Percentiles rank a stretch among this genome's conserved stretches.
Conservation (phyloP, 2,329 filamentous ascomycete genomes). For the Cladophialophora immunda region DNA sequence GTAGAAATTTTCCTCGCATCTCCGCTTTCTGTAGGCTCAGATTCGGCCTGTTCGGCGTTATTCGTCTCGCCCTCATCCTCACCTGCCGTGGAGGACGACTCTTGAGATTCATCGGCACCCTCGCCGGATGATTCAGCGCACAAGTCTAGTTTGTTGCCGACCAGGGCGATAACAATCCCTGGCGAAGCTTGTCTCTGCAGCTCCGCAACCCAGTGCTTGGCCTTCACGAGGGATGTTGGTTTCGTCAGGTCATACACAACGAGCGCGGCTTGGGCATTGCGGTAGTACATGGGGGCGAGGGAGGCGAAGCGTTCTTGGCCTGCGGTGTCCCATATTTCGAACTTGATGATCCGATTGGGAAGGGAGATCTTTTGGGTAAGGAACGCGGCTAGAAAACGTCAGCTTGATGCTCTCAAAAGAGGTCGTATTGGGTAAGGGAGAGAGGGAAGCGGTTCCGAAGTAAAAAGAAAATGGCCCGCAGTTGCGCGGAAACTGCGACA, state of each 20-base stretch:
- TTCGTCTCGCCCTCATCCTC: constrained; percentile 43
- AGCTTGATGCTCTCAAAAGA: constrained; percentile 8
- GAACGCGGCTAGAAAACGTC: constrained; percentile 76
- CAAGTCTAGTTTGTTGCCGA: constrained; percentile 96
- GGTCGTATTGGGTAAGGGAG: neutral
- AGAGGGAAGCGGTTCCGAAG: neutral
- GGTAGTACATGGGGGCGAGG: constrained; percentile 98
- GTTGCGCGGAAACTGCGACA: neutral
- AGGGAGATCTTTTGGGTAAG: constrained; percentile 98
- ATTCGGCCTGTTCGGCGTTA: constrained; percentile 49
- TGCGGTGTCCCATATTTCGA: constrained; percentile 98
- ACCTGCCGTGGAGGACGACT: constrained; percentile 49
- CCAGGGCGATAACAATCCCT: constrained; percentile 94
- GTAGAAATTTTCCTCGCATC: constrained; percentile 88
- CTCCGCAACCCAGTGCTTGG: constrained; percentile 98
- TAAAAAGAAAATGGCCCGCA: neutral
- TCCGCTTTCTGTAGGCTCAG: constrained; percentile 68
- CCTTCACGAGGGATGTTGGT: constrained; percentile 92
- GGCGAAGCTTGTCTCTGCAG: constrained; percentile 94
- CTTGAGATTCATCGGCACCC: constrained; percentile 41
- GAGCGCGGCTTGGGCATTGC: constrained; percentile 95
- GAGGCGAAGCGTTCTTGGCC: constrained; percentile 97
- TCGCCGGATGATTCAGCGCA: constrained; percentile 66
- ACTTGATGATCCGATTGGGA: constrained; percentile 85
- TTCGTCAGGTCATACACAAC: constrained; percentile 99